Evolutionary conservation across 2,329 filamentous ascomycete genomes (phyloP).

Genomic region (Curvularia sp.): DNA sequence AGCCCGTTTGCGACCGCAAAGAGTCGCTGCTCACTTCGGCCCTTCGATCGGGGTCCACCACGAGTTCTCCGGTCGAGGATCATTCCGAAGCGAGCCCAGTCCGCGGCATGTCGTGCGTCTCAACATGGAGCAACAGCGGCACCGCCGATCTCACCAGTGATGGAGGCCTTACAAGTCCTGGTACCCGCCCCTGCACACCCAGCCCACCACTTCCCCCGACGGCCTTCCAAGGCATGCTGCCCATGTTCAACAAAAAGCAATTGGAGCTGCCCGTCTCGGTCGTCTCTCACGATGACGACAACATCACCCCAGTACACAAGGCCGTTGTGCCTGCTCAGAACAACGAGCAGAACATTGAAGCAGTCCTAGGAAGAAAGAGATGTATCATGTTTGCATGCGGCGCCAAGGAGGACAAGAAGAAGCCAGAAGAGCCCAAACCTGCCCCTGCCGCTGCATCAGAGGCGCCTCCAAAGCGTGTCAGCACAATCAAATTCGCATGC

Average conservation of each 20-base stretch:
- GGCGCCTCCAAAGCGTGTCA: slow-evolving; percentile 61
- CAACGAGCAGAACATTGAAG: slow-evolving; percentile 67
- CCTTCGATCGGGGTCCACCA: slow-evolving; percentile 62
- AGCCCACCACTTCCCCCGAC: slow-evolving; percentile 80
- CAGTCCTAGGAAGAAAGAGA: slow-evolving; percentile 75
- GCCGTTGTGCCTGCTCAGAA: slow-evolving; percentile 25
- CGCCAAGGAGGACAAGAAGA: slow-evolving; percentile 54
- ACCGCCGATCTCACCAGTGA: slow-evolving; percentile 95
- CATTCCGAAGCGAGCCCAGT: slow-evolving; percentile 47
- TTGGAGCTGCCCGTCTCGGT: slow-evolving; percentile 49
- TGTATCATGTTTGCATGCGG: slow-evolving; percentile 93
- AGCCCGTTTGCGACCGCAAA: slow-evolving; percentile 62
- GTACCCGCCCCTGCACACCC: slow-evolving; percentile 79
- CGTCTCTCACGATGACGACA: slow-evolving; percentile 47
- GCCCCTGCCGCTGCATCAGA: slow-evolving; percentile 24
- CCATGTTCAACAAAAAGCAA: slow-evolving; percentile 48
- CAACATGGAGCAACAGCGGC: slow-evolving; percentile 81
- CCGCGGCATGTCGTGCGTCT: slow-evolving; percentile 62
- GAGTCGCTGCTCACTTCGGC: slow-evolving; percentile 89
- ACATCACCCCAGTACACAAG: slow-evolving; percentile 37
- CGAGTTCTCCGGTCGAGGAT: slow-evolving; percentile 51
- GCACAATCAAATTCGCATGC: slow-evolving; percentile 77
- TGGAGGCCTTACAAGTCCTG: slow-evolving; percentile 86
- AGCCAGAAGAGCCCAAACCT: slow-evolving; percentile 41
- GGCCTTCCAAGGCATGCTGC: slow-evolving; percentile 49